Evolutionary conservation across 2,329 filamentous ascomycete species (phyloP), one percentile per base, ranked within the genome.

Genomic region (Fusarium cyanostomum): DNA sequence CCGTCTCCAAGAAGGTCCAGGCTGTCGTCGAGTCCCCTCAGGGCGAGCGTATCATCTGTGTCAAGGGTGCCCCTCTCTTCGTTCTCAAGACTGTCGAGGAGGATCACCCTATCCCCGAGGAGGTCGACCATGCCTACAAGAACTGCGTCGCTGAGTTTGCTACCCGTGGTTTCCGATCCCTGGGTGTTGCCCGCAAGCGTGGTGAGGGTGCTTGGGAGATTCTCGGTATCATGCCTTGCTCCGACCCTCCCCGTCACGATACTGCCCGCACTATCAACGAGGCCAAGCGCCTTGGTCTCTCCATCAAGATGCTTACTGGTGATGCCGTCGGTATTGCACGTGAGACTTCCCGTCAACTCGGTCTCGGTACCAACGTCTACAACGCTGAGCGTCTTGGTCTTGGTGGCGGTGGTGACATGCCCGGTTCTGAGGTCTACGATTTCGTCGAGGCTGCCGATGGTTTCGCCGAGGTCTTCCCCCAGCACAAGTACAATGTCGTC

Each of bases 261-360:
- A 96, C 93, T 70, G 92, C 89, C 72, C 91, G 92, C 77, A 96
- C 93, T 62, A 91, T 96, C 81, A 90, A 91, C 77, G 92, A 96
- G 80, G 92, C 92, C 73, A 94, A 95, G 84, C 85, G 83, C 65
- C 87, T 96, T 57, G 92, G 92, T 83, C 84, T 96, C 62, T 93
- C 90, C 69, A 93, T 96, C 81, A 96, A 96, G 86, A 96, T 96
- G 92, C 86, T 96, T 81, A 96, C 93, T 80, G 92, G 92, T 85
- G 92, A 96, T 76, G 92, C 93, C 68, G 92, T 96, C 75, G 93
- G 92, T 78, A 96, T 96, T 77, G 92, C 92, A 71, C 89, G 91
- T 82, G 92, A 96, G 80, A 96, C 92, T 70, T 95, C 92, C 52
- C 91, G 92, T 73, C 92, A 95, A 80, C 90, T 96, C 67, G 92